These are phyloP conservation scores for Ganoderma lucidum DNA, from an alignment of 1,284 basidiomycete genomes.

Conservation along the genomic window DNA sequence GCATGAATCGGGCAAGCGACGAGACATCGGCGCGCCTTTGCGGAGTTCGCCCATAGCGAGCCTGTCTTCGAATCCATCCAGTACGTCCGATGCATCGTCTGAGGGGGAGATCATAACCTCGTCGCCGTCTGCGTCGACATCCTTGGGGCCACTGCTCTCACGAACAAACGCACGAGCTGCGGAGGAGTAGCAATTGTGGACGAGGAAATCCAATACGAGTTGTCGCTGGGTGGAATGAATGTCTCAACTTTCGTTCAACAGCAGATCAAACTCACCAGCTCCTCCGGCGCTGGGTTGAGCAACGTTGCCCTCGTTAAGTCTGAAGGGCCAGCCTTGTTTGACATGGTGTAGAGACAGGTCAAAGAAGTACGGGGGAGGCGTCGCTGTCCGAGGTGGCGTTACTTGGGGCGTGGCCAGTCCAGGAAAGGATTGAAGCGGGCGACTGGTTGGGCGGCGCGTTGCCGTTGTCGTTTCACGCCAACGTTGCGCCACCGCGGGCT, in stretches of 20 bases:
- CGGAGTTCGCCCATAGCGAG: slow-evolving; percentile 60
- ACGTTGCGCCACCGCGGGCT: neutral
- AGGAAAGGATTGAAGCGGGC: slow-evolving; percentile 2
- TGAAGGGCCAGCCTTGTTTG: slow-evolving; percentile 19
- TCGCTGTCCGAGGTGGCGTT: neutral
- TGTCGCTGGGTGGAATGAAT: slow-evolving; percentile 53
- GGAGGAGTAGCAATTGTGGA: slow-evolving; percentile 74
- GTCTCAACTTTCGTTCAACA: neutral
- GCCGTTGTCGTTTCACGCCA: neutral
- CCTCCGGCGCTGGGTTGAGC: slow-evolving; percentile 32
- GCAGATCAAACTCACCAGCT: slow-evolving; percentile 29
- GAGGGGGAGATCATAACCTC: slow-evolving; percentile 52
- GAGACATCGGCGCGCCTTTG: slow-evolving; percentile 55
- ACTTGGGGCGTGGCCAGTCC: neutral
- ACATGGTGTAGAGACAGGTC: slow-evolving; percentile 14
- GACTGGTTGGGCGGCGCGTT: slow-evolving; percentile 2
- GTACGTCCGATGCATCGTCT: slow-evolving; percentile 28
- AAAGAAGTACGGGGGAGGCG: neutral
- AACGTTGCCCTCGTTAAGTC: slow-evolving; percentile 17
- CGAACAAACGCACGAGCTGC: slow-evolving; percentile 77
- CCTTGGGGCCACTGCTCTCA: slow-evolving; percentile 63
- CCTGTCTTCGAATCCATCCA: slow-evolving; percentile 44
- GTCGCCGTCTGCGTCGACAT: slow-evolving; percentile 75
- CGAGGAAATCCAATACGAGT: slow-evolving; percentile 85
- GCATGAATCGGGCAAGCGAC: slow-evolving; percentile 5